Conservation (phyloP, 306 rosid genomes). For the Delonix regia region DNA sequence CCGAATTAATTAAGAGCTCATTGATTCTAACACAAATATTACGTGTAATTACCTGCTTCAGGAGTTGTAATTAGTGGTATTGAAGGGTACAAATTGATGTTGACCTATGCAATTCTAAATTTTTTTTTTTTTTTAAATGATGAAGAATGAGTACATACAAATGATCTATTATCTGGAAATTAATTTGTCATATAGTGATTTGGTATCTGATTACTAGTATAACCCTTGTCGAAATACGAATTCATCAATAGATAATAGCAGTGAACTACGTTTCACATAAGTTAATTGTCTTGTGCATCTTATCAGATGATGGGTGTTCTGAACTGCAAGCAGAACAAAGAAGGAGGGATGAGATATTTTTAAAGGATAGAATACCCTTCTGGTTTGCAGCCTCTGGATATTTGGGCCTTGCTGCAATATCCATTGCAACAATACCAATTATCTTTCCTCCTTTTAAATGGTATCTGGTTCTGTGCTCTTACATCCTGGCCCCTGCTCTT, state of each 20-base stretch:
- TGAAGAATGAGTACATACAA: neutral
- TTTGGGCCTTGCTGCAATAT: slow-evolving; percentile 75
- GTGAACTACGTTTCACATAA: neutral
- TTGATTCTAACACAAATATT: neutral
- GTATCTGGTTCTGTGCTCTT: slow-evolving; percentile 84
- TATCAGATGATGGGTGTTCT: slow-evolving; percentile 61
- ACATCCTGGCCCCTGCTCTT: slow-evolving; percentile 86
- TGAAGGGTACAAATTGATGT: neutral
- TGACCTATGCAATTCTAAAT: neutral
- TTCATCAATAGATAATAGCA: neutral
- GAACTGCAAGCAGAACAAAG: slow-evolving; percentile 53
- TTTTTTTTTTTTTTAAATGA: neutral
- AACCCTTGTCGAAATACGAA: neutral
- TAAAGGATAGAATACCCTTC: slow-evolving; percentile 77
- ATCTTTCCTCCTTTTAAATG: slow-evolving; percentile 94
- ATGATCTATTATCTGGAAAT: slow-evolving; percentile 17
- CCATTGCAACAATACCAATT: slow-evolving; percentile 69
- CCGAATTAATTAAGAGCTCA: neutral
- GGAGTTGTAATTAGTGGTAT: neutral
- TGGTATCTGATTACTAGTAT: slow-evolving; percentile 1
- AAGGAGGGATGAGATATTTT: slow-evolving; percentile 69
- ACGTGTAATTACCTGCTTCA: neutral
- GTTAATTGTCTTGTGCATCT: slow-evolving; percentile 37
- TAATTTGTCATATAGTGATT: slow-evolving; percentile 22
- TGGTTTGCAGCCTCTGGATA: slow-evolving; percentile 94